Evolutionary conservation across 345 rosid species (phyloP).

Genomic region (Kernera saxatilis): DNA sequence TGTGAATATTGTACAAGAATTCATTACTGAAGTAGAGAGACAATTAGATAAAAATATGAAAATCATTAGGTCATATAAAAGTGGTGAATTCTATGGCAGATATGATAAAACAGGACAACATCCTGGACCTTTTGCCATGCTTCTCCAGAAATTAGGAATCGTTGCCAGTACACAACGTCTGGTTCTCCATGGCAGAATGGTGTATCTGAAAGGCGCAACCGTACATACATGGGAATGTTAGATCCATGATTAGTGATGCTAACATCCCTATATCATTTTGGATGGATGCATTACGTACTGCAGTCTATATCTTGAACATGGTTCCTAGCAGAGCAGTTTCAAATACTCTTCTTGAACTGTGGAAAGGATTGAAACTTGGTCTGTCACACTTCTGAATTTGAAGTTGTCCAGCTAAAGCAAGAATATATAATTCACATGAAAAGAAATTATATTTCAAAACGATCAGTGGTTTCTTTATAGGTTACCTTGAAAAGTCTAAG

Average conservation of each 20-base stretch:
- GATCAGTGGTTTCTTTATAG: neutral
- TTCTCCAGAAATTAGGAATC: neutral
- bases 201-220: neutral
- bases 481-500: neutral
- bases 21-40: neutral
- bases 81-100: neutral
- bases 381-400: neutral
- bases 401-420: neutral
- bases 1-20: neutral
- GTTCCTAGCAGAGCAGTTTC: neutral
- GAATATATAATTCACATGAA: neutral
- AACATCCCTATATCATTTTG: conserved; percentile 5
- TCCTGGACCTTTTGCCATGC: neutral
- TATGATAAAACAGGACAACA: neutral
- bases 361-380: neutral
- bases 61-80: neutral
- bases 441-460: neutral
- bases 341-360: neutral
- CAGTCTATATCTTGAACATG: neutral
- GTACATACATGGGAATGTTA: neutral
- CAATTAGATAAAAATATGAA: conserved; percentile 2
- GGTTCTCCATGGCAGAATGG: conserved; percentile 9
- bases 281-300: neutral
- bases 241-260: neutral
- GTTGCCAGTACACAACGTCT: neutral